Base-by-base conservation (phyloP, 1,284 basidiomycete species). In the Pisolithus thermaeus region DNA sequence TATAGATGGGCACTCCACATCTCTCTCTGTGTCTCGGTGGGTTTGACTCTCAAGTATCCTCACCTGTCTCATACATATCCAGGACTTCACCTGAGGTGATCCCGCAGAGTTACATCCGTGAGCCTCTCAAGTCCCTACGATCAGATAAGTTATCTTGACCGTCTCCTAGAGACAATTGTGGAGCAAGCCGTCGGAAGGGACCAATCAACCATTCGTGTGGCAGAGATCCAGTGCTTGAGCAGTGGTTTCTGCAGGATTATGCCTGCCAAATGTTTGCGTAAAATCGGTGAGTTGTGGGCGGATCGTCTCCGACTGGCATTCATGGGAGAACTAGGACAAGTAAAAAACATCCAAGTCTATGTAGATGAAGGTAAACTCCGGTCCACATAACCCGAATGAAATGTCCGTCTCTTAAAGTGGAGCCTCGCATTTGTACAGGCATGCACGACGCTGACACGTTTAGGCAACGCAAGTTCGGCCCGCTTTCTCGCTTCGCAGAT, bases 191-290 rank as follows among this genome's bases (percentile, higher is more conserved):
- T 95, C 56, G 81, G 25, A 27, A 7, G 25, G 7, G 25, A 27
- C 3, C 3, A 27, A 4, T 27, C 25, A 27, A 7, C 25, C 25
- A 27, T 27, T 7, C 25, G 7, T 27, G 25, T 27, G 25, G 25
- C 4, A 27, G 25, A 4, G 25, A 27, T 3, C 25, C 25, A 27
- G 87, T 88, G 41, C 69, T 85, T 86, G 58, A 46, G 75, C 63
- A 22, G 11, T n/a, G n/a, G n/a, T n/a, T n/a, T 93, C 64, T 94
- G 92, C 58, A 92, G 94, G n/a, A n/a, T n/a, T 67, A 70, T 84
- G 7, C 84, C 82, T 47, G 90, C 73, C 12, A 82, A 80, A 2
- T 79, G 90, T 65, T 68, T 93, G 46, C 73, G 72, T 27, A 66
- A 78, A 28, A 70, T 85, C 20, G 87, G 89, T 35, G 73, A 77